Conservation (phyloP, 2,329 filamentous ascomycete species). For the Pezicula carpinea region DNA sequence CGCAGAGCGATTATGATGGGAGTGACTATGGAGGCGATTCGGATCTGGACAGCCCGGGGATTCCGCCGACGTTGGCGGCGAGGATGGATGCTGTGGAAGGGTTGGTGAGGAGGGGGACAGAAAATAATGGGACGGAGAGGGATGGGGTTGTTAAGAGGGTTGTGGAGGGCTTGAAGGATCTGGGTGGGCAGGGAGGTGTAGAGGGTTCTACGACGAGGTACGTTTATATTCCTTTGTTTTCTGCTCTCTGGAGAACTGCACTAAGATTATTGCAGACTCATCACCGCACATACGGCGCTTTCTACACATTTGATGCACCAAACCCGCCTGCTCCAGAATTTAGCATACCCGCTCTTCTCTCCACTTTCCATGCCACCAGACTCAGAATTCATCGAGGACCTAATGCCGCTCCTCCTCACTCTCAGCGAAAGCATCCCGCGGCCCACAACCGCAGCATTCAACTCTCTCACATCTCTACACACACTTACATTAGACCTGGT, state of each 20-base stretch:
- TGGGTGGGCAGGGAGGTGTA: slow-evolving; percentile 68
- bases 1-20: slow-evolving; percentile 61
- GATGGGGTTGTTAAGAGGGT: slow-evolving; percentile 66
- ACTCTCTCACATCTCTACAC: slow-evolving; percentile 64
- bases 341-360: slow-evolving; percentile 66
- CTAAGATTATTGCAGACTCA: slow-evolving; percentile 47
- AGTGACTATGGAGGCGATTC: slow-evolving; percentile 72
- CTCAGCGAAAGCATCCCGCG: slow-evolving; percentile 64
- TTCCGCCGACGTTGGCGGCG: slow-evolving; percentile 61
- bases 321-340: slow-evolving; percentile 68
- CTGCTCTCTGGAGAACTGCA: background rate
- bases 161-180: slow-evolving; percentile 63
- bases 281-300: slow-evolving; percentile 70
- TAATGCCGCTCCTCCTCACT: slow-evolving; percentile 63
- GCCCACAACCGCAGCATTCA: slow-evolving; percentile 56
- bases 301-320: slow-evolving; percentile 73
- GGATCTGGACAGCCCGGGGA: slow-evolving; percentile 64
- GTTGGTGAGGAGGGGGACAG: slow-evolving; percentile 60
- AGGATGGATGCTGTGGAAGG: slow-evolving; percentile 71
- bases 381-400: slow-evolving; percentile 59
- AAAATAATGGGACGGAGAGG: slow-evolving; percentile 58
- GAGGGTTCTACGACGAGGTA: slow-evolving; percentile 70
- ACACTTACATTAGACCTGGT: slow-evolving; percentile 68
- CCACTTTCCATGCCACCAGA: slow-evolving; percentile 61
- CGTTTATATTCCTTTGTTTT: background rate